These are phyloP conservation scores for Tuctoria greenei DNA, from an alignment of 176 grass and related monocot species.

Conservation along the genomic window DNA sequence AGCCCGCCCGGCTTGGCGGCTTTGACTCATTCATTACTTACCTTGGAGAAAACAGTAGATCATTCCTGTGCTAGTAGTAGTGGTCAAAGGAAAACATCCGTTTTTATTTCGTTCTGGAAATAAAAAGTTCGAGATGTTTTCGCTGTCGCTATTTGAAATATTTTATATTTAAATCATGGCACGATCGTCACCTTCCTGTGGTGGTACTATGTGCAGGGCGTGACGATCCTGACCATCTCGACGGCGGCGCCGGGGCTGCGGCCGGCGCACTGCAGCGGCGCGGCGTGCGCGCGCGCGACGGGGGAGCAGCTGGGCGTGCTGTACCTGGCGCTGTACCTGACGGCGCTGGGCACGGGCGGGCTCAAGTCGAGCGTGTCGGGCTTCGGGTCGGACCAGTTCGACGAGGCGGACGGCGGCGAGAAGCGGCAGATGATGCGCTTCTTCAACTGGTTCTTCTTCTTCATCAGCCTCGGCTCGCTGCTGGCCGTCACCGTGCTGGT, in stretches of 20 bases:
- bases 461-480: slow-evolving; percentile 87
- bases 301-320: slow-evolving; percentile 57
- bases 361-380: slow-evolving; percentile 93
- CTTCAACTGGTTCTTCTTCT: slow-evolving; percentile 99
- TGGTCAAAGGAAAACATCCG: too few species aligned
- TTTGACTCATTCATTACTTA: too few species aligned
- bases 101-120: too few species aligned
- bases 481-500: slow-evolving; percentile 84
- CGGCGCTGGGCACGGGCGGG: slow-evolving; percentile 78
- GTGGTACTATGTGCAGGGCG: slow-evolving; percentile 73
- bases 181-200: too few species aligned
- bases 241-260: slow-evolving; percentile 59
- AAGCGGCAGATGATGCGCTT: slow-evolving; percentile 76
- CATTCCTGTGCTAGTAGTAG: too few species aligned
- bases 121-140: too few species aligned
- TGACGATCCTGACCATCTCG: slow-evolving; percentile 73
- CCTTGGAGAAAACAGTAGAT: too few species aligned
- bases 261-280: slow-evolving; percentile 56
- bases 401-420: slow-evolving; percentile 53
- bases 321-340: slow-evolving; percentile 77
- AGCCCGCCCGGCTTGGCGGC: too few species aligned
- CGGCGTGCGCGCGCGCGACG: slow-evolving; percentile 43
- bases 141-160: too few species aligned
- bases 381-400: slow-evolving; percentile 95
- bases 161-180: too few species aligned